A percentile compares a stretch with the other conserved stretches of the same genome.
Evolutionary conservation across 768 basidiomycete species (phyloP).

Genomic region (Imleria badia): DNA sequence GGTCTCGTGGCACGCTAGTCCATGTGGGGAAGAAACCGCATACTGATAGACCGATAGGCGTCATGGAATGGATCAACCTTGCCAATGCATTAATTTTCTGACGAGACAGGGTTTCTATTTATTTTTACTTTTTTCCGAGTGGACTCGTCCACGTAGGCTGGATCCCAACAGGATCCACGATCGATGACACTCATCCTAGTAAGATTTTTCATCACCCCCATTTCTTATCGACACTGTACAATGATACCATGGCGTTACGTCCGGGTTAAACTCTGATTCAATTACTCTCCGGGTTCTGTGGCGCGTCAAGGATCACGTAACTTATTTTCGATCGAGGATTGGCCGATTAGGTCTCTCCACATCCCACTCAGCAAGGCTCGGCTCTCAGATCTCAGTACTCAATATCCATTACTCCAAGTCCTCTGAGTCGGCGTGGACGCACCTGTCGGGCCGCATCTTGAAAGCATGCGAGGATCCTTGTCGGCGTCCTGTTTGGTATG

Average conservation of each 20-base stretch:
- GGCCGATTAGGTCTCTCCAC: no score
- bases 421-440: background rate
- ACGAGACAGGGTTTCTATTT: no score
- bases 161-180: no score
- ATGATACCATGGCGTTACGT: background rate
- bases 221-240: background rate
- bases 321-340: background rate
- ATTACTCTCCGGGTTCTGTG: no score
- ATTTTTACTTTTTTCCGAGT: no score
- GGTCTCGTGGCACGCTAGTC: background rate
- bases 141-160: no score
- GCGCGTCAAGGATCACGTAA: background rate
- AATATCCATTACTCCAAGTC: background rate
- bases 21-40: background rate
- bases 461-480: no score
- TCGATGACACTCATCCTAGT: no score
- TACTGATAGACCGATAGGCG: background rate
- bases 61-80: background rate
- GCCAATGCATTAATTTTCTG: no score
- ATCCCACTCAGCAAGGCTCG: background rate
- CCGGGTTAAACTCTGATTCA: background rate
- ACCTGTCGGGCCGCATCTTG: background rate
- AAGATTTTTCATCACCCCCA: background rate
- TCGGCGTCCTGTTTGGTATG: no score
- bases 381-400: background rate